These are phyloP conservation scores for Gyrodon lividus DNA, from an alignment of 768 basidiomycete genomes.

Conservation along the genomic window DNA sequence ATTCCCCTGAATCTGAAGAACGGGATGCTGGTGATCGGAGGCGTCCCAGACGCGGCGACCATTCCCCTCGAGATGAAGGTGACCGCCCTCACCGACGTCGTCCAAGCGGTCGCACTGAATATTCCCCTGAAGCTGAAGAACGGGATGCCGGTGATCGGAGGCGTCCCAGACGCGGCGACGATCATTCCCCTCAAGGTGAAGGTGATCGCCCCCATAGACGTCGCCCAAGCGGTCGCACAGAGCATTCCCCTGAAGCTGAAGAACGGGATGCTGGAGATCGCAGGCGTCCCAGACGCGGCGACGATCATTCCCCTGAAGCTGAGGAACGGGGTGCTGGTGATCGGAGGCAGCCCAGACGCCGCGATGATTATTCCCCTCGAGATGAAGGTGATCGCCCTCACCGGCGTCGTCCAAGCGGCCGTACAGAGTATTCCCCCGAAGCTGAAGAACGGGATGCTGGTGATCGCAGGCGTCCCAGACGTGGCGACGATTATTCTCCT, in stretches of 20 bases:
- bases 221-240: slow-evolving; percentile 18
- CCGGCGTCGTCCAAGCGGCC: background rate
- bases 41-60: background rate
- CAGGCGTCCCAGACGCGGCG: background rate
- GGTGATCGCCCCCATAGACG: background rate
- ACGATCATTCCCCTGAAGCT: too few relatives aligned
- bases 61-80: slow-evolving; percentile 4
- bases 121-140: slow-evolving; percentile 9
- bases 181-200: slow-evolving; percentile 2
- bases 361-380: slow-evolving; percentile 4
- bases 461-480: background rate
- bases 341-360: background rate
- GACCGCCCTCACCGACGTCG: background rate
- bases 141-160: background rate
- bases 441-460: background rate
- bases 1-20: slow-evolving; percentile 9
- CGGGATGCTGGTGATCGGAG: slow-evolving; percentile 14
- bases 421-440: slow-evolving; percentile 5
- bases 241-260: slow-evolving; percentile 4
- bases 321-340: too few relatives aligned
- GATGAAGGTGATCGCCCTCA: slow-evolving; percentile 4
- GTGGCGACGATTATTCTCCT: background rate
- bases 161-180: background rate
- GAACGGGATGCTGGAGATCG: slow-evolving; percentile 16
- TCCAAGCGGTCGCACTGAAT: slow-evolving; percentile 14